Conservation (phyloP, 139 green algal species). For the Closterium sp. region DNA sequence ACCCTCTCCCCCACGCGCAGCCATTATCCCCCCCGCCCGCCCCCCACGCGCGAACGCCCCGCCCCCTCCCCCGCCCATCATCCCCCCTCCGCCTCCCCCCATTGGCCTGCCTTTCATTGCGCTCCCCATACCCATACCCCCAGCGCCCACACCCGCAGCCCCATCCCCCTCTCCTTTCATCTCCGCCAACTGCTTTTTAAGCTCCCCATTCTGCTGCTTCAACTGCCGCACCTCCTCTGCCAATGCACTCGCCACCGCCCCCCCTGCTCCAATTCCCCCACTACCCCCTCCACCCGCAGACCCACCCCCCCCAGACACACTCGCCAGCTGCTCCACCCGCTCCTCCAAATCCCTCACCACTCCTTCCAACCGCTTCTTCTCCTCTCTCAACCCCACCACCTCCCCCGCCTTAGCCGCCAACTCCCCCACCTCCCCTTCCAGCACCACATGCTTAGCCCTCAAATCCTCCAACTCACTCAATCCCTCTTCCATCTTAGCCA, state of each 20-base stretch:
- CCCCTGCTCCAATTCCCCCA: not conserved
- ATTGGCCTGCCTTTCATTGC: not conserved
- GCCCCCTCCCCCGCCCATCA: slow-evolving; percentile 1
- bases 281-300: not conserved
- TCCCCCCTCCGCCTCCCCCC: not conserved
- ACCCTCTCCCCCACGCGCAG: not conserved
- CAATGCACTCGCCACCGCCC: not conserved
- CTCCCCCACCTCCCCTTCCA: slow-evolving; percentile 20
- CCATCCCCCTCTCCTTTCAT: not conserved
- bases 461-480: slow-evolving; percentile 19
- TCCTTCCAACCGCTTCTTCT: slow-evolving; percentile 5
- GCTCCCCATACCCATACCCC: not conserved
- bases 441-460: not conserved
- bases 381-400: slow-evolving; percentile 7
- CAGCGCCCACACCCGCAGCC: not conserved
- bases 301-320: not conserved
- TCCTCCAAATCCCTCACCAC: not conserved
- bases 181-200: not conserved
- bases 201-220: not conserved
- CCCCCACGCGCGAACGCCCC: not conserved
- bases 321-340: not conserved
- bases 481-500: slow-evolving; percentile 4
- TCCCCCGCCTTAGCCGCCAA: slow-evolving; percentile 3
- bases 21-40: slow-evolving; percentile 26
- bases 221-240: slow-evolving; percentile 1